Evolutionary conservation across 306 rosid genomes (phyloP).

Genomic region (Leucaena leucocephala): DNA sequence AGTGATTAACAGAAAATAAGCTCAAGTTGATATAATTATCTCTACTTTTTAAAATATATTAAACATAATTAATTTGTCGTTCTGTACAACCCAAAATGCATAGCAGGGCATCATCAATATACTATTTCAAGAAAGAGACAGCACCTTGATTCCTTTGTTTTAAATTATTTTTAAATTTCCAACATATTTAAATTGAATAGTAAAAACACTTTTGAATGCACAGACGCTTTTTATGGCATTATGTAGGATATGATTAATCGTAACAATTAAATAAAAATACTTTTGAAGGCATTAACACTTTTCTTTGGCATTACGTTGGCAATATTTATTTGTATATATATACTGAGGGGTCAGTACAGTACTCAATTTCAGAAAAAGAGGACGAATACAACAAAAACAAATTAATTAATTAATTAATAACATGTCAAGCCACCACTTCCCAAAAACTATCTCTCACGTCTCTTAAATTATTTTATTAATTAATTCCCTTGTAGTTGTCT

Average conservation of each 20-base stretch:
- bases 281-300: neutral
- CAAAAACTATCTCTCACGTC: neutral
- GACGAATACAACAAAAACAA: slow-evolving; percentile 15
- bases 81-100: neutral
- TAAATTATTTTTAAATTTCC: neutral
- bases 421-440: slow-evolving; percentile 27
- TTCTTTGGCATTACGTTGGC: slow-evolving; percentile 2
- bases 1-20: too few relatives aligned
- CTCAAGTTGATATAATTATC: neutral
- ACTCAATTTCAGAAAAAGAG: neutral
- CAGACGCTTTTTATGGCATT: neutral
- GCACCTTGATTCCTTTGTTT: neutral
- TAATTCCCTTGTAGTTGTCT: neutral
- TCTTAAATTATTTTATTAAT: neutral
- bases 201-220: neutral
- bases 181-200: neutral
- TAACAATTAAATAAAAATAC: neutral
- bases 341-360: neutral
- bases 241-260: neutral
- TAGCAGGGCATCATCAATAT: slow-evolving; percentile 1
- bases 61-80: neutral
- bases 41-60: neutral
- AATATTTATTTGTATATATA: neutral
- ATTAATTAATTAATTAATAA: slow-evolving; percentile 9
- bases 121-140: neutral